Conservation (phyloP, 164 flowering plant genomes). For the Stephania yunnanensis region DNA sequence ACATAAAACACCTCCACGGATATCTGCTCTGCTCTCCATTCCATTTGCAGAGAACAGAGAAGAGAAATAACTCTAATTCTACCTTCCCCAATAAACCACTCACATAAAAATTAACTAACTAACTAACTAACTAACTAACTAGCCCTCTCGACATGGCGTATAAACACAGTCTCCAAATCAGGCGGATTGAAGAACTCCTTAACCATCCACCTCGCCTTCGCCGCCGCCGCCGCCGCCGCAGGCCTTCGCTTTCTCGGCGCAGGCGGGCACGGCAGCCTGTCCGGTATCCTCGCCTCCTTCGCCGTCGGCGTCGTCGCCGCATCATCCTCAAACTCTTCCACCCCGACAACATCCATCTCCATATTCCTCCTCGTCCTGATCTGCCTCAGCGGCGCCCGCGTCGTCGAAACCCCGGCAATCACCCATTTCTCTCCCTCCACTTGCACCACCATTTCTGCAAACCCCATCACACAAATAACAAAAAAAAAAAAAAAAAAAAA, state of each 20-base stretch:
- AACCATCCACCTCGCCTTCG: slow-evolving; percentile 29
- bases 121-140: slow-evolving; percentile 12
- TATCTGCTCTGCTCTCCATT: neutral
- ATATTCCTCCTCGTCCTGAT: slow-evolving; percentile 25
- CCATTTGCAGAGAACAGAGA: slow-evolving; percentile 4
- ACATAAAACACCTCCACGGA: slow-evolving; percentile 14
- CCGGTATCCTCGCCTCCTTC: slow-evolving; percentile 53
- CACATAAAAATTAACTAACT: too few species aligned
- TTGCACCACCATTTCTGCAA: slow-evolving; percentile 21
- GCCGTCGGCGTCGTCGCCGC: slow-evolving; percentile 53
- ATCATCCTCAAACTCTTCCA: slow-evolving; percentile 16
- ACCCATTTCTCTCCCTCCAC: slow-evolving; percentile 31
- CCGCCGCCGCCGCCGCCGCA: slow-evolving; percentile 2
- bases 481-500: neutral
- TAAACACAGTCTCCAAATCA: slow-evolving; percentile 67
- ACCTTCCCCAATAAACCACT: neutral
- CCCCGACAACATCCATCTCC: slow-evolving; percentile 6
- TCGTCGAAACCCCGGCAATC: slow-evolving; percentile 24
- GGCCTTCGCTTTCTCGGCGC: slow-evolving; percentile 73
- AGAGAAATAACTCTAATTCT: neutral
- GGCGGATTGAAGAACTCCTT: slow-evolving; percentile 71
- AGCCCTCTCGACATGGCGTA: slow-evolving; percentile 37
- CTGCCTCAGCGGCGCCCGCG: slow-evolving; percentile 19
- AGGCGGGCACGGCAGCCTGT: slow-evolving; percentile 57
- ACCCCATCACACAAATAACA: slow-evolving; percentile 24